Evolutionary conservation across 139 green algal species (phyloP).

Genomic region (Dunaliella sp.): DNA sequence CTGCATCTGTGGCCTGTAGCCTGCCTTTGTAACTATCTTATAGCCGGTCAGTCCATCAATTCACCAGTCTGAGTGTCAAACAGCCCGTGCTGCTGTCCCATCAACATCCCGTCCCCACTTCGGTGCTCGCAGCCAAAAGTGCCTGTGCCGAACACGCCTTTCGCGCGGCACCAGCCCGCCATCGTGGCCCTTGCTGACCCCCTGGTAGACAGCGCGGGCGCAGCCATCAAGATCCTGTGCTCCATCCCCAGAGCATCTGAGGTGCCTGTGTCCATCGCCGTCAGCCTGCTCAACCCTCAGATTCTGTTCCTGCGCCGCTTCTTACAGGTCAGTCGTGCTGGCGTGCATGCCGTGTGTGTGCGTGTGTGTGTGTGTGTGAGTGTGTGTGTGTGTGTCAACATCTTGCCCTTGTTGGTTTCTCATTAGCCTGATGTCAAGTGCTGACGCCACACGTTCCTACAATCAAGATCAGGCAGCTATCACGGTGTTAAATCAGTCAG

Average conservation of each 20-base stretch:
- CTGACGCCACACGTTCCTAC: no score
- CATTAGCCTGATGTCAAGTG: no score
- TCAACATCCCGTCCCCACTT: no score
- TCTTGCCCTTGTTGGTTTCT: no score
- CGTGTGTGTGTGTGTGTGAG: neutral
- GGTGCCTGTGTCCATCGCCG: neutral
- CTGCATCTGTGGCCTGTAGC: no score
- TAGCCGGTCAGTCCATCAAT: no score
- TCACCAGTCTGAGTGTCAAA: no score
- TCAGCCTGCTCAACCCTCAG: constrained; percentile 15
- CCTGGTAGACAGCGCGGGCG: neutral
- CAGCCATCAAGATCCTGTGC: neutral
- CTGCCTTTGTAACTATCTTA: no score
- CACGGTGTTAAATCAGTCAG: no score
- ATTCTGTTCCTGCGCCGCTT: constrained; percentile 17
- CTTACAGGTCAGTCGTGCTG: neutral
- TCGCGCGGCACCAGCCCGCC: constrained; percentile 1
- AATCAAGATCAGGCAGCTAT: no score
- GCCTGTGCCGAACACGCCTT: neutral
- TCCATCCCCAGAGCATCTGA: neutral
- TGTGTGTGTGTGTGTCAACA: no score
- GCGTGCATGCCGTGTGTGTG: neutral
- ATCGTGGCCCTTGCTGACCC: neutral
- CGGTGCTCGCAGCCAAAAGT: neutral
- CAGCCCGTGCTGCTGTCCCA: no score